phyloP scores from a whole-genome alignment of 805 yeast species.

The Yarrowia sp. region DNA sequence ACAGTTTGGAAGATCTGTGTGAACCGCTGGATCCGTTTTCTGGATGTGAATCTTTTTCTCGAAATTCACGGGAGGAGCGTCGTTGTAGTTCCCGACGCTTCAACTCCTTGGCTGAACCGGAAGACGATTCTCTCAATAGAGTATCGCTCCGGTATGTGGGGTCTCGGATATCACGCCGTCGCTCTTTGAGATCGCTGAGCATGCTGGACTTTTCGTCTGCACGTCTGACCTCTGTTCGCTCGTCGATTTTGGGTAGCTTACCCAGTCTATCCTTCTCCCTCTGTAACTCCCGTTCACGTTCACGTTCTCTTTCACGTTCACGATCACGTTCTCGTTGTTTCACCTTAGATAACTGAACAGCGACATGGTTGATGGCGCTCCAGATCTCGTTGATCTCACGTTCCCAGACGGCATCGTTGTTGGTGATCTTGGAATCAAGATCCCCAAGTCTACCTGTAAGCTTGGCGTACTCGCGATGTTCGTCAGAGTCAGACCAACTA shows the following conservation, averaged over 20 bases:
- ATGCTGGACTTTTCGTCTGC: background rate
- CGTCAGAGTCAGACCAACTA: constrained; percentile 9
- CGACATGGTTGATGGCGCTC: constrained; percentile 22
- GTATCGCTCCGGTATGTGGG: constrained; percentile 3
- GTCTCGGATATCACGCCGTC: constrained; percentile 2
- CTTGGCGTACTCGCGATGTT: constrained; percentile 7
- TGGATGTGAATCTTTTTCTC: constrained; percentile 5
- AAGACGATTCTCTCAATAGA: constrained; percentile 2
- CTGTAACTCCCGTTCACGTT: background rate
- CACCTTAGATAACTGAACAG: constrained; percentile 5
- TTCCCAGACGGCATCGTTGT: constrained; percentile 21
- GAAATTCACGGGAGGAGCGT: constrained; percentile 18
- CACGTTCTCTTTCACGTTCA: constrained; percentile 18
- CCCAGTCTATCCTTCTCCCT: background rate
- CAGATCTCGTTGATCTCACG: constrained; percentile 17
- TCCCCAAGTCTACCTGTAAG: constrained; percentile 4
- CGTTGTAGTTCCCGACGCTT: constrained; percentile 2
- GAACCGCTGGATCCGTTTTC: constrained; percentile 2
- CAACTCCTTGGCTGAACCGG: constrained; percentile 16
- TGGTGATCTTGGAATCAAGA: constrained; percentile 12
- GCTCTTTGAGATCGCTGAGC: constrained; percentile 3
- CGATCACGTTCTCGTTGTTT: constrained; percentile 23
- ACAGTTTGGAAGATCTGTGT: background rate
- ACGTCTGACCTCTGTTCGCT: background rate
- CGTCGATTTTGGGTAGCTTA: constrained; percentile 10